Conservation (phyloP, 1,284 basidiomycete species). For the Testicularia cyperi region DNA sequence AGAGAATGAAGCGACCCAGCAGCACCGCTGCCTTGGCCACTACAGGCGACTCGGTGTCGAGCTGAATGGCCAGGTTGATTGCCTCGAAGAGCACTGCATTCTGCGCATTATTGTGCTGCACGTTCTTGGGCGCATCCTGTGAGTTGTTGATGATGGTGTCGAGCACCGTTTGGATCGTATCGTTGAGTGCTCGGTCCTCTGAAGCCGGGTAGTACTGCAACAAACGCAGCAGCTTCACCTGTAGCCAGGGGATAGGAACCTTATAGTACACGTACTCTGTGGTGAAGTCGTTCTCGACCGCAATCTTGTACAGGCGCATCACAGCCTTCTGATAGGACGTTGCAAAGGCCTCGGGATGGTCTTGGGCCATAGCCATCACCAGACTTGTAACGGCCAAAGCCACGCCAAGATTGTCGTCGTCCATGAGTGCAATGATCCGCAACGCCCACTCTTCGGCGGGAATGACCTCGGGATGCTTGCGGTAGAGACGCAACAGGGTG, state of each 20-base stretch:
- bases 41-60: slow-evolving; percentile 86
- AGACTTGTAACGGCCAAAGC: slow-evolving; percentile 89
- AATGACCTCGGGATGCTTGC: slow-evolving; percentile 92
- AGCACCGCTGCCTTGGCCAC: slow-evolving; percentile 87
- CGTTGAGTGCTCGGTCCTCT: slow-evolving; percentile 81
- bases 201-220: slow-evolving; percentile 91
- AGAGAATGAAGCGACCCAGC: slow-evolving; percentile 91
- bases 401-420: slow-evolving; percentile 85
- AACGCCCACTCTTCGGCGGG: slow-evolving; percentile 92
- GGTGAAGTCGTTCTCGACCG: slow-evolving; percentile 82
- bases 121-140: slow-evolving; percentile 88
- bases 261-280: slow-evolving; percentile 94
- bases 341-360: slow-evolving; percentile 82
- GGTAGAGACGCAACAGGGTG: slow-evolving; percentile 85
- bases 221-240: slow-evolving; percentile 89
- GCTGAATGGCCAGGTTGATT: slow-evolving; percentile 92
- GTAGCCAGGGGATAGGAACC: slow-evolving; percentile 95
- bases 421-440: slow-evolving; percentile 90
- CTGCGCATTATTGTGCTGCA: slow-evolving; percentile 98
- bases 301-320: slow-evolving; percentile 78
- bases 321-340: slow-evolving; percentile 94
- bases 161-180: slow-evolving; percentile 78
- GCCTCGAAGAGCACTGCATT: slow-evolving; percentile 98
- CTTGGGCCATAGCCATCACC: slow-evolving; percentile 92
- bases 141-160: slow-evolving; percentile 90